Base-by-base conservation (phyloP, 2,329 filamentous ascomycete species). In the Botryotinia narcissicola region DNA sequence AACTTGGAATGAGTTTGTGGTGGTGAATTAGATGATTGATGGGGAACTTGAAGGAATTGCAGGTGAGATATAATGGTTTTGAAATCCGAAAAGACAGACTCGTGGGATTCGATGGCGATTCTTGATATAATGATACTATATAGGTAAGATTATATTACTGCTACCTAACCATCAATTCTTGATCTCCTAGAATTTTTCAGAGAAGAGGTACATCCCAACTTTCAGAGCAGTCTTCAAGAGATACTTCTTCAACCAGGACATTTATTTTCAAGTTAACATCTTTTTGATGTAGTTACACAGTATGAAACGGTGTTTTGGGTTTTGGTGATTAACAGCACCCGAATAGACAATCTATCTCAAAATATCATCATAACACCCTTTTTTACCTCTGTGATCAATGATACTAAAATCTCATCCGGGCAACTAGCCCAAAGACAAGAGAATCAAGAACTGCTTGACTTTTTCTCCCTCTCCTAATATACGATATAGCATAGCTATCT, bases 191-290 rank as follows among this genome's bases (percentile, higher is more conserved):
- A n/a, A 1, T n/a, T 14, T 51, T 12, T 54, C 10, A 0, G 2
- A n/a, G 48, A 12, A n/a, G 48, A 51, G 25, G 0, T 51, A 4
- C 12, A 3, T 0, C 7, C n/a, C 6, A n/a, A 51, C 10, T 51
- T 14, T 6, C 25, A 51, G 0, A 9, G 22, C 10, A 59, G 18
- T 59, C 18, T 2, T 22, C 0, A 12, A 25, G 10, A 35, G 4
- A 14, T 10, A 0, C 18, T 60, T 22, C 1, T 35, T 60, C 7
- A 6, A 35, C 20, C 18, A 22, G 0, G 1, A 3, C 0, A 22
- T 22, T 0, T 35, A 35, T 1, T 35, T 60, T 3, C 9, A 22
- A 10, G 14, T 9, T 20, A 37, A 5, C 16, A 4, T 32, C n/a
- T 10, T 29, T 59, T 8, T 4, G 3, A 22, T 2, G 25, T 37